phyloP scores from a whole-genome alignment of 805 yeast species.

The Barnettozyma sucrosica region DNA sequence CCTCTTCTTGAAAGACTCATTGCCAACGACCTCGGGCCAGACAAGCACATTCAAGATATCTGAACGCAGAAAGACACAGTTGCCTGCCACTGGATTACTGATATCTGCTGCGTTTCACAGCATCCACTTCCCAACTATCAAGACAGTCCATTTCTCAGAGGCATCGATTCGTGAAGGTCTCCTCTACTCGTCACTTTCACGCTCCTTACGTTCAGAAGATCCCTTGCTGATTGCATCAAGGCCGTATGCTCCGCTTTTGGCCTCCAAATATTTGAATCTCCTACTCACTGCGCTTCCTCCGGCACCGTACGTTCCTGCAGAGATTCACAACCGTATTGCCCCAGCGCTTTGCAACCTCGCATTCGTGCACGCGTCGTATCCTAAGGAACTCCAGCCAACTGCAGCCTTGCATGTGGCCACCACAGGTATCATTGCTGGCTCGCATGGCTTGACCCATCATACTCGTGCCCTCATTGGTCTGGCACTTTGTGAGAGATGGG shows the following conservation, averaged over 20 bases:
- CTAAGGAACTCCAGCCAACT: slow-evolving; percentile 69
- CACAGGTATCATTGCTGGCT: slow-evolving; percentile 68
- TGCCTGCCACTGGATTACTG: slow-evolving; percentile 64
- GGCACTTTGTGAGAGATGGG: slow-evolving; percentile 77
- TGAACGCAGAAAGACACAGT: slow-evolving; percentile 56
- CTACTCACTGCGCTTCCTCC: slow-evolving; percentile 52
- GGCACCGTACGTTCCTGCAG: slow-evolving; percentile 45
- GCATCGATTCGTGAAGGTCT: slow-evolving; percentile 80
- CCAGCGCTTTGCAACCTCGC: slow-evolving; percentile 72
- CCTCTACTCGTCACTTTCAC: slow-evolving; percentile 54
- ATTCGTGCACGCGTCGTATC: slow-evolving; percentile 71
- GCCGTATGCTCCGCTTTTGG: slow-evolving; percentile 66
- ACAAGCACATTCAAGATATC: slow-evolving; percentile 47
- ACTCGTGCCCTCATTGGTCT: slow-evolving; percentile 67
- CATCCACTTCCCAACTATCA: slow-evolving; percentile 40
- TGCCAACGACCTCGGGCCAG: slow-evolving; percentile 30
- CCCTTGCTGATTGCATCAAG: slow-evolving; percentile 64
- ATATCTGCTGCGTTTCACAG: slow-evolving; percentile 58
- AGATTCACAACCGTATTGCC: slow-evolving; percentile 52
- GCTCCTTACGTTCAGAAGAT: slow-evolving; percentile 54
- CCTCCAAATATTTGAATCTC: slow-evolving; percentile 48
- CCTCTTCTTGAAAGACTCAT: slow-evolving; percentile 40
- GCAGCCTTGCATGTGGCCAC: slow-evolving; percentile 70
- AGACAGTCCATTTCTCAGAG: slow-evolving; percentile 62
- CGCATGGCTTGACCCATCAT: slow-evolving; percentile 70